These are phyloP conservation scores for Blumeriella jaapii DNA, from an alignment of 2,329 filamentous ascomycete genomes.

Conservation along the genomic window DNA sequence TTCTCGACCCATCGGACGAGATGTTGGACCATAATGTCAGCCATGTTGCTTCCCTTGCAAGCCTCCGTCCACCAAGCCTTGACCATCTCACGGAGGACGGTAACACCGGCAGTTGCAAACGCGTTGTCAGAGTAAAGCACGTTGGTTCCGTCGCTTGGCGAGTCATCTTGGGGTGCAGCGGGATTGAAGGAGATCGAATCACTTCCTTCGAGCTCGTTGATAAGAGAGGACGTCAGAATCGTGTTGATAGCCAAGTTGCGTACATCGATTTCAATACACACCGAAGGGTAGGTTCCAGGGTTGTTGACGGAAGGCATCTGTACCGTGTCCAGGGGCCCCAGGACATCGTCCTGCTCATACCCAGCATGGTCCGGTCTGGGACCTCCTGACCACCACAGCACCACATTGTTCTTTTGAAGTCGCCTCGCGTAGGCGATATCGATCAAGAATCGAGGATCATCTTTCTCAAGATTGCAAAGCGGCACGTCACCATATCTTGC, in stretches of 20 bases:
- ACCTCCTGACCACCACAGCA: slow-evolving; percentile 91
- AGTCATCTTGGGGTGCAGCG: slow-evolving; percentile 49
- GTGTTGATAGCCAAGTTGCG: slow-evolving; percentile 97
- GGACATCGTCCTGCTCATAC: slow-evolving; percentile 84
- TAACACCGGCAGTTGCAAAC: slow-evolving; percentile 83
- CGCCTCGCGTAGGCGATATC: slow-evolving; percentile 89
- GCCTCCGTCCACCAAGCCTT: slow-evolving; percentile 98
- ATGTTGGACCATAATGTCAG: slow-evolving; percentile 94
- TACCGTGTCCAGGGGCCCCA: slow-evolving; percentile 71
- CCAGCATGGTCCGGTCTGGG: slow-evolving; percentile 89
- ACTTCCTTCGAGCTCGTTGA: slow-evolving; percentile 88
- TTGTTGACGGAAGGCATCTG: slow-evolving; percentile 91
- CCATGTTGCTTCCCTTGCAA: slow-evolving; percentile 82
- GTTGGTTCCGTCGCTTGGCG: slow-evolving; percentile 49
- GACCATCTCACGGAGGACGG: slow-evolving; percentile 93
- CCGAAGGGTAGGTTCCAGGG: slow-evolving; percentile 85
- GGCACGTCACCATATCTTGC: slow-evolving; percentile 90
- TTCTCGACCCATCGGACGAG: slow-evolving; percentile 95
- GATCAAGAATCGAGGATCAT: slow-evolving; percentile 90
- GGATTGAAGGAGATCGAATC: slow-evolving; percentile 82
- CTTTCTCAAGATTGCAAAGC: slow-evolving; percentile 86
- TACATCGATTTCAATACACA: slow-evolving; percentile 90
- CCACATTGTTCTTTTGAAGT: slow-evolving; percentile 81
- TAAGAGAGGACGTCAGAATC: slow-evolving; percentile 87
- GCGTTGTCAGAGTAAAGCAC: slow-evolving; percentile 76